These are phyloP conservation scores for Aspergillus fischeri DNA, from an alignment of 2,329 filamentous ascomycete species.

Conservation along the genomic window DNA sequence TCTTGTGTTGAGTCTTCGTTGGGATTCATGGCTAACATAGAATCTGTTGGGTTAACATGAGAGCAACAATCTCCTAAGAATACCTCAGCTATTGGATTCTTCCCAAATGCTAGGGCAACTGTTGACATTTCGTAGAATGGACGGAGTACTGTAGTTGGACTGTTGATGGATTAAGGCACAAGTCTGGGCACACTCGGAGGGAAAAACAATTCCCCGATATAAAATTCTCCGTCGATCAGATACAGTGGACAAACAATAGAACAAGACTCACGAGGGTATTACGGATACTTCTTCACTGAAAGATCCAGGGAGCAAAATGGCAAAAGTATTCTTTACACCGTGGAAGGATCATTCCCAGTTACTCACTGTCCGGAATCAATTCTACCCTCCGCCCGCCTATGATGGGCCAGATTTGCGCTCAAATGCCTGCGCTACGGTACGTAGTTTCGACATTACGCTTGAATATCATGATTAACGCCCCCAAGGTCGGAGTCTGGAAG, in stretches of 20 bases:
- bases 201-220: conserved; percentile 17
- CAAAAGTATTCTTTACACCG: conserved; percentile 39
- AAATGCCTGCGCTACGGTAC: conserved; percentile 38
- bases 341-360: conserved; percentile 39
- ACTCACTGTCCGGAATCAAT: conserved; percentile 34
- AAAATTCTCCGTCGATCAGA: conserved; percentile 14
- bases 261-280: background rate
- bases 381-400: conserved; percentile 34
- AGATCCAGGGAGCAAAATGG: conserved; percentile 23
- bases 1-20: too few relatives aligned
- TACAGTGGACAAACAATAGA: background rate
- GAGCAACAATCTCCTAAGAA: background rate
- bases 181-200: background rate
- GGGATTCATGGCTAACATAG: too few relatives aligned
- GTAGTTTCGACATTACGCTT: conserved; percentile 7
- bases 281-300: background rate
- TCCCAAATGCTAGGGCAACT: background rate
- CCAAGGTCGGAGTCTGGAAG: conserved; percentile 43
- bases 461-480: conserved; percentile 1
- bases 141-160: too few relatives aligned
- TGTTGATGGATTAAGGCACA: too few relatives aligned
- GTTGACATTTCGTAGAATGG: too few relatives aligned
- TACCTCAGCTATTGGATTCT: background rate
- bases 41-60: too few relatives aligned
- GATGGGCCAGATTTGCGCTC: conserved; percentile 36